Conservation (phyloP, 108 stramenopile species). For the Fistulifera solaris region DNA sequence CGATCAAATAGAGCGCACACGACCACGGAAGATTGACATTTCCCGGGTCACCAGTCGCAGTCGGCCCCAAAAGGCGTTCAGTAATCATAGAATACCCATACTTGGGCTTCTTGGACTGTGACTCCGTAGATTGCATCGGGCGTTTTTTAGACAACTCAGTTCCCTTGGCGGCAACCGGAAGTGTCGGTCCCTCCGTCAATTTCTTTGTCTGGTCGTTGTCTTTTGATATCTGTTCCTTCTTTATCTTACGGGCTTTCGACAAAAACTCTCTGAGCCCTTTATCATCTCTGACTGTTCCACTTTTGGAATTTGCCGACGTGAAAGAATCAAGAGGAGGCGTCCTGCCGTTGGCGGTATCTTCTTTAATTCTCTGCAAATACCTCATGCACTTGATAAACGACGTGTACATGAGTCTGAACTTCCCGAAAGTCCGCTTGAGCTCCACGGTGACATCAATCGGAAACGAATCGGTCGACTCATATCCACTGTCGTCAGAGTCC, state of each 20-base stretch:
- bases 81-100: slow-evolving; percentile 64
- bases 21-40: slow-evolving; percentile 68
- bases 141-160: background rate
- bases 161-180: too few species aligned
- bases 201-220: too few species aligned
- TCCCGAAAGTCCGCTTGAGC: slow-evolving; percentile 24
- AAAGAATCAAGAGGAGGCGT: slow-evolving; percentile 21
- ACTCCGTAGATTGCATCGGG: background rate
- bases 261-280: slow-evolving; percentile 17
- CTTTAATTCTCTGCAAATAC: slow-evolving; percentile 59
- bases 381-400: slow-evolving; percentile 70
- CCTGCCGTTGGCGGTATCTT: slow-evolving; percentile 49
- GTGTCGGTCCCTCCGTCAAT: too few species aligned
- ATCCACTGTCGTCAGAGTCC: slow-evolving; percentile 12
- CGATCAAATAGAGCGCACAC: slow-evolving; percentile 77
- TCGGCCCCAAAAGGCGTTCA: slow-evolving; percentile 48
- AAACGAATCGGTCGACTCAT: slow-evolving; percentile 1
- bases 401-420: slow-evolving; percentile 61
- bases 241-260: slow-evolving; percentile 14
- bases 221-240: slow-evolving; percentile 12
- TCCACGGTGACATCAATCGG: background rate
- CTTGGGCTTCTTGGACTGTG: slow-evolving; percentile 19
- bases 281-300: too few species aligned
- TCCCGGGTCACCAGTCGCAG: slow-evolving; percentile 34
- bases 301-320: too few species aligned